These are phyloP conservation scores for Arabidopsis thaliana DNA, from an alignment of 345 rosid genomes.

Conservation along the genomic window DNA sequence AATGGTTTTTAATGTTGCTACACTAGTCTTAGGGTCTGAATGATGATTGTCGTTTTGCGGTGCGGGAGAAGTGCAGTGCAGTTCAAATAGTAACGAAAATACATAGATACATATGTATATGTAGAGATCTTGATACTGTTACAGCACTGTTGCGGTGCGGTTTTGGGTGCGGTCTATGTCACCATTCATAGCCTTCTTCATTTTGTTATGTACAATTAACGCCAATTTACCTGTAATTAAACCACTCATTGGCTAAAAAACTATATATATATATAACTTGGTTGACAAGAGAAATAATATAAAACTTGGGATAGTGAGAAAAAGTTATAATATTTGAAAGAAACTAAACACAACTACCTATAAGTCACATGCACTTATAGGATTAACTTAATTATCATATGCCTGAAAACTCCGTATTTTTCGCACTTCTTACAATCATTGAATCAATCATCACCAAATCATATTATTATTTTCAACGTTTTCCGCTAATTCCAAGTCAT, in stretches of 20 bases:
- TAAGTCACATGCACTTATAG: constrained; percentile 38
- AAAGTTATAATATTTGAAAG: constrained; percentile 1
- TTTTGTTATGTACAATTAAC: background rate
- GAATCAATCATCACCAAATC: constrained; percentile 42
- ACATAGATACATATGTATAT: too few relatives aligned
- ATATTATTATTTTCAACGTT: constrained; percentile 33
- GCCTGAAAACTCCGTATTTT: constrained; percentile 38
- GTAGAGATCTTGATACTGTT: too few relatives aligned
- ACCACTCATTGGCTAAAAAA: background rate
- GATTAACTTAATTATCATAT: constrained; percentile 28
- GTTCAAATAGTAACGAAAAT: too few relatives aligned
- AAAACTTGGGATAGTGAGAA: constrained; percentile 8
- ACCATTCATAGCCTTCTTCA: too few relatives aligned
- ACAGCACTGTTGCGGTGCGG: too few relatives aligned
- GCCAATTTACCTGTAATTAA: background rate
- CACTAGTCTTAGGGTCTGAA: background rate
- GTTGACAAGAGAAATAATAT: constrained; percentile 26
- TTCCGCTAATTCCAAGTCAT: constrained; percentile 37
- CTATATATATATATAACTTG: background rate
- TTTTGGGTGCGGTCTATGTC: too few relatives aligned
- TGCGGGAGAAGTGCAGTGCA: too few relatives aligned
- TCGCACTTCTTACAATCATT: constrained; percentile 41
- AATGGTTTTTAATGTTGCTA: too few relatives aligned
- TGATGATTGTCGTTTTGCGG: too few relatives aligned
- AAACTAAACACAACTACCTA: constrained; percentile 27